A percentile compares a stretch with the other conserved stretches of the same genome.
Evolutionary conservation across 495 filamentous ascomycete genomes (phyloP).

Genomic region (Jackrogersella multiformis): DNA sequence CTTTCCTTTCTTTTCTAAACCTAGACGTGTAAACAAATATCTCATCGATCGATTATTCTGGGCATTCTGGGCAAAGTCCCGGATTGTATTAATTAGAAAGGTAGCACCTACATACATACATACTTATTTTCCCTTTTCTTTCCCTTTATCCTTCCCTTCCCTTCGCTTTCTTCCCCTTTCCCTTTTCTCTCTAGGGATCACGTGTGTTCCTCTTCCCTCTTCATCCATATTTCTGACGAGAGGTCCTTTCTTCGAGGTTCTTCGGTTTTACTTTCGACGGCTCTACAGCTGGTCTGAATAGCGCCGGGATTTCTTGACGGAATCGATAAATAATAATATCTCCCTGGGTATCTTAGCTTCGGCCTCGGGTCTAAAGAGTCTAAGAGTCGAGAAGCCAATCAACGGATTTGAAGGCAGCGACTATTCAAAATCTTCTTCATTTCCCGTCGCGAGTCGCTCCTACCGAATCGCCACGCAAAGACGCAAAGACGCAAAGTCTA

Average conservation of each 20-base stretch:
- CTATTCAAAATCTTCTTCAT: too few species aligned
- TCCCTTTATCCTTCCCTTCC: not conserved
- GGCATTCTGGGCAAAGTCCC: conserved; percentile 16
- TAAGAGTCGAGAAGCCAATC: conserved; percentile 2
- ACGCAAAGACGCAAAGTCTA: conserved; percentile 4
- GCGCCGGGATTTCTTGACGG: conserved; percentile 32
- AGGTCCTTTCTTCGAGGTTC: not conserved
- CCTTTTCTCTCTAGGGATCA: not conserved
- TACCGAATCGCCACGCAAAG: too few species aligned
- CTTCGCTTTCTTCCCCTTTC: not conserved
- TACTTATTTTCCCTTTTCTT: not conserved
- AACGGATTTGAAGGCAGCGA: not conserved
- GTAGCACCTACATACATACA: not conserved
- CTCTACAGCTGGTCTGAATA: conserved; percentile 39
- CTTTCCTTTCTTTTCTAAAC: conserved; percentile 3
- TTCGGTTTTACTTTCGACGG: conserved; percentile 10
- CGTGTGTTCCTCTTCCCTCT: not conserved
- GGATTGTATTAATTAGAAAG: conserved; percentile 14
- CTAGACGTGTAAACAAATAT: not conserved
- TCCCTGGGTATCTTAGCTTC: not conserved
- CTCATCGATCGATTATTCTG: too few species aligned
- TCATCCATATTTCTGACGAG: conserved; percentile 1
- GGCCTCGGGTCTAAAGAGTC: not conserved
- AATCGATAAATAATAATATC: conserved; percentile 8
- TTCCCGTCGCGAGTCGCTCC: too few species aligned